phyloP scores from a whole-genome alignment of 2,329 filamentous ascomycete species.

The Phaeophleospora eucalypticola region DNA sequence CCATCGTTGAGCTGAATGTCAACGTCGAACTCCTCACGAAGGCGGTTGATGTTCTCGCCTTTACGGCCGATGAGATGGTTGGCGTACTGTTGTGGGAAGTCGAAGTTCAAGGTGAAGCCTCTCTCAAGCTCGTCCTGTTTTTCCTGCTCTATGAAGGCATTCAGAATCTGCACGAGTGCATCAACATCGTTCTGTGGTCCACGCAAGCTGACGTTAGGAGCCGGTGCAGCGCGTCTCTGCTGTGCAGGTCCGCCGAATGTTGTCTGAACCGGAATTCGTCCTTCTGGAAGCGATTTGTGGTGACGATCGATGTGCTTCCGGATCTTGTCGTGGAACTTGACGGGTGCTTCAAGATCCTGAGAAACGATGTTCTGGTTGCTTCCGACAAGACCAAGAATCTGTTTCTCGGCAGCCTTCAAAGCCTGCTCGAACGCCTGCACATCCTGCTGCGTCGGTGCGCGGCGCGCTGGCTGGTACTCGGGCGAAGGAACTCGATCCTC shows the following conservation, averaged over 20 bases:
- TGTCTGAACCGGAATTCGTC: constrained; percentile 55
- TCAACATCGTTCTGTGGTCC: constrained; percentile 72
- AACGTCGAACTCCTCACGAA: constrained; percentile 66
- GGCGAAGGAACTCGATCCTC: constrained; percentile 58
- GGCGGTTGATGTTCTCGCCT: constrained; percentile 65
- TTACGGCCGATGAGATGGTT: constrained; percentile 72
- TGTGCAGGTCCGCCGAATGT: constrained; percentile 45
- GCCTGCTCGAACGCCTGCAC: constrained; percentile 54
- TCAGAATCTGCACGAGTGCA: constrained; percentile 66
- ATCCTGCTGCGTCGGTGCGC: constrained; percentile 53
- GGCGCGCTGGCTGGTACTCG: constrained; percentile 53
- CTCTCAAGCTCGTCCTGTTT: constrained; percentile 91
- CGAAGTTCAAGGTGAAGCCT: constrained; percentile 78
- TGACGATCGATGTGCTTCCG: constrained; percentile 56
- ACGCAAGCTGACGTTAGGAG: constrained; percentile 59
- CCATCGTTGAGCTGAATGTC: constrained; percentile 88
- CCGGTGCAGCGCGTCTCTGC: constrained; percentile 45
- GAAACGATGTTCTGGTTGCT: constrained; percentile 54
- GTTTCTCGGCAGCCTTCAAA: constrained; percentile 56
- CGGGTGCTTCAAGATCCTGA: constrained; percentile 51
- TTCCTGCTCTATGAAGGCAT: constrained; percentile 78
- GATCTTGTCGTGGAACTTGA: constrained; percentile 62
- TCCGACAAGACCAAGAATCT: constrained; percentile 51
- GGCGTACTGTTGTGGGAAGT: constrained; percentile 91
- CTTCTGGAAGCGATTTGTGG: constrained; percentile 47